Evolutionary conservation across 1,284 basidiomycete species (phyloP), one percentile per base, ranked within the genome.

Genomic region (Athelia sp.): DNA sequence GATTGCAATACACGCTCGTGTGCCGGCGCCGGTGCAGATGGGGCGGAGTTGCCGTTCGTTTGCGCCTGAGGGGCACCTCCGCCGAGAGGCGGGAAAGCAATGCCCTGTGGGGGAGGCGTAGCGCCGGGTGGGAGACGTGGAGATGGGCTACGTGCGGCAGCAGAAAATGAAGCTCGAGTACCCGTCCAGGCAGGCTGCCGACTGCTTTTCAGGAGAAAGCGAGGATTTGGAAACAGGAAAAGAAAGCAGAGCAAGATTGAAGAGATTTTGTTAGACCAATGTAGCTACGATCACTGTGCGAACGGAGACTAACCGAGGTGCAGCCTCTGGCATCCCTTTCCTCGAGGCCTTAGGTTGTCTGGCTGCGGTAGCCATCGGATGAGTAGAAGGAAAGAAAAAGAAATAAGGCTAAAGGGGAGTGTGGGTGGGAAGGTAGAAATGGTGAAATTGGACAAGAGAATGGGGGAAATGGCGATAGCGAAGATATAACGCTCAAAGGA

Each of bases 121-220:
- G 67, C 69, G 31, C 74, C 65, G 4, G 83, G 76, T 13, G 26
- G 26, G 4, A 29, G 26, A 29, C 26, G 26, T 13, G 26, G 26
- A 13, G 26, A 29, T 13, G 26, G 26, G 26, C 26, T 29, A 29
- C 26, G 26, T 29, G 26, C 26, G 26, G 26, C 26, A 51, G 82
- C 79, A 66, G 79, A 87, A 11, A 83, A 81, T 36, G 84, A 84
- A 49, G 79, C 72, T 51, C 85, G 79, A 52, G 81, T 67, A 54
- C 76, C 78, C 54, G 74, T 64, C 85, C 85, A 87, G 18, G 84
- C 82, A 53, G 72, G 64, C 45, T 73, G 56, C 61, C 83, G 82
- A 54, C 82, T 84, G 59, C 13, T 29, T 13, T 4, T 29, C 6
- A 50, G 35, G 36, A 50, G 21, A 46, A 11, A 49, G 10, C 29